Evolutionary conservation across 306 rosid genomes (phyloP).

Genomic region (Vigna unguiculata): DNA sequence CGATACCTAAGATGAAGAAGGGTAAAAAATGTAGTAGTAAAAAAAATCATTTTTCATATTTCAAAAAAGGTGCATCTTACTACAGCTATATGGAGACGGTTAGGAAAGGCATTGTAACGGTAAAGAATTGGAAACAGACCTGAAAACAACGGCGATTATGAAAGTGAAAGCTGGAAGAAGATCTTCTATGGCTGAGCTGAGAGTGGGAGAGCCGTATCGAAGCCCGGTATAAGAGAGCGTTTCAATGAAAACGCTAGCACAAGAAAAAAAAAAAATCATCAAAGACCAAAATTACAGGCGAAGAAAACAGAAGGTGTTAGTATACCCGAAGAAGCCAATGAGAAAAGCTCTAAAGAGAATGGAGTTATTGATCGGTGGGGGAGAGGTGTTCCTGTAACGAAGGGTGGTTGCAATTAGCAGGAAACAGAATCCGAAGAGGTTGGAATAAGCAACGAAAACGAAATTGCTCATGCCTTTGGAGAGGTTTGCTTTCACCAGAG

Average conservation of each 20-base stretch:
- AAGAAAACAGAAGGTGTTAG: background rate
- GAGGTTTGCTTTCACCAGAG: constrained; percentile 23
- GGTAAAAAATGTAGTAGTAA: too few species aligned
- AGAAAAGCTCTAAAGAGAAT: constrained; percentile 36
- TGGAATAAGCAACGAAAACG: constrained; percentile 32
- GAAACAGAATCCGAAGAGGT: constrained; percentile 12
- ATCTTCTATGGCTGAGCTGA: constrained; percentile 45
- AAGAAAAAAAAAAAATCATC: background rate
- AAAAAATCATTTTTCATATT: too few species aligned
- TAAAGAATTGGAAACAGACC: constrained; percentile 31
- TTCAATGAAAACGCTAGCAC: constrained; percentile 4
- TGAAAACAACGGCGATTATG: constrained; percentile 42
- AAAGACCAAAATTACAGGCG: background rate
- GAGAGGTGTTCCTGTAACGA: constrained; percentile 37
- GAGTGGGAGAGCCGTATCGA: constrained; percentile 52
- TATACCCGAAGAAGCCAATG: constrained; percentile 29
- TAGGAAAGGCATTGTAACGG: too few species aligned
- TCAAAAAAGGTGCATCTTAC: too few species aligned
- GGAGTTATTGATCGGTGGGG: constrained; percentile 1
- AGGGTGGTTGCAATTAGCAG: background rate
- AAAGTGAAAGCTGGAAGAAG: constrained; percentile 56
- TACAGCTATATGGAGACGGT: too few species aligned
- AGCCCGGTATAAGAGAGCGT: constrained; percentile 44
- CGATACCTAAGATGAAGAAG: too few species aligned
- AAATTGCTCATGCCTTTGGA: constrained; percentile 36